These are phyloP conservation scores for Cladosporium sp. DNA, from an alignment of 2,329 filamentous ascomycete genomes.

Conservation along the genomic window DNA sequence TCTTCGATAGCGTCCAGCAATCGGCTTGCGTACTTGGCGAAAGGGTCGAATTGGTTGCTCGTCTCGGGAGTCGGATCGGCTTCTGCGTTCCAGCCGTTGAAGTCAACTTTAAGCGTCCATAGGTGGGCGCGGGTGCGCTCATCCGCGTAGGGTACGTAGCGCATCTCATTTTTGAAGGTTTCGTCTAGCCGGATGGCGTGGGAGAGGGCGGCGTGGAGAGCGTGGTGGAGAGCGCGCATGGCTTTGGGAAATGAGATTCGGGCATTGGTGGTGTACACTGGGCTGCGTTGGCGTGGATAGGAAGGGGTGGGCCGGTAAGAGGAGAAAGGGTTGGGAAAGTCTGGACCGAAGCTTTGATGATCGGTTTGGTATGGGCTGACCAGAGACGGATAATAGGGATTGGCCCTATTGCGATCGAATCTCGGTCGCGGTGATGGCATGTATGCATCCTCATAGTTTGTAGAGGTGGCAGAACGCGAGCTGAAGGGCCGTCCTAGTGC, in stretches of 20 bases:
- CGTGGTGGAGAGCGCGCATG: constrained; percentile 2
- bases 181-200: constrained; percentile 8
- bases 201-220: constrained; percentile 3
- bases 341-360: background rate
- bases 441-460: background rate
- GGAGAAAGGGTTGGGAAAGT: background rate
- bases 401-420: background rate
- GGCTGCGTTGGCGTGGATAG: background rate
- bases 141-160: background rate
- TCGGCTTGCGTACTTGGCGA: background rate
- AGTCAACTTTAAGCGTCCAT: constrained; percentile 8
- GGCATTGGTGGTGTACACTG: background rate
- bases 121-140: constrained; percentile 1
- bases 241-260: constrained; percentile 12
- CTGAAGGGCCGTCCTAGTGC: background rate
- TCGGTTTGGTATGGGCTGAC: background rate
- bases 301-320: background rate
- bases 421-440: background rate
- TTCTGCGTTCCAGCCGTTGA: background rate
- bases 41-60: background rate
- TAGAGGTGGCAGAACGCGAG: background rate
- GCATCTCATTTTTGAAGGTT: constrained; percentile 11
- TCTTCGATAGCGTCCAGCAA: background rate
- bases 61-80: background rate
- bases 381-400: background rate